Percentiles rank a stretch among this genome's conserved stretches.
phyloP scores from a whole-genome alignment of 2,329 filamentous ascomycete genomes.

The Sclerotinia subarctica region DNA sequence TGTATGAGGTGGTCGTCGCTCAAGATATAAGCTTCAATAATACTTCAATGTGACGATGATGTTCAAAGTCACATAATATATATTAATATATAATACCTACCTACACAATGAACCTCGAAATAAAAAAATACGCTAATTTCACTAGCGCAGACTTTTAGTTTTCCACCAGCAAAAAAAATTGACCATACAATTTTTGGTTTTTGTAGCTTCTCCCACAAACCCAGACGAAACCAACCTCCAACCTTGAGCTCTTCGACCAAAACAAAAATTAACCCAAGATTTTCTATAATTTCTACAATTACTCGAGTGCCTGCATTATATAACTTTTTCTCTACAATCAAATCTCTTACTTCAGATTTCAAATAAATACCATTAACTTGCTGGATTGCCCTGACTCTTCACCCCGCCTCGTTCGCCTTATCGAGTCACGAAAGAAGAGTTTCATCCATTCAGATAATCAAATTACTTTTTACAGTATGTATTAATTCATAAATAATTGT shows the following conservation, averaged over 20 bases:
- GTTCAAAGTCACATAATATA: neutral
- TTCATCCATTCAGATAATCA: conserved; percentile 18
- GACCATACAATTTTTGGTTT: conserved; percentile 12
- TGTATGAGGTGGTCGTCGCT: conserved; percentile 9
- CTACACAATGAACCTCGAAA: neutral
- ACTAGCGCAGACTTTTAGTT: conserved; percentile 14
- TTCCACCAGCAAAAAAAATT: conserved; percentile 13
- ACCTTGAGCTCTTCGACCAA: neutral
- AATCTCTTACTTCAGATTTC: neutral
- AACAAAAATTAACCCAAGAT: neutral
- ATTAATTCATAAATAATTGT: conserved; percentile 5
- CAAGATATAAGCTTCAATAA: neutral
- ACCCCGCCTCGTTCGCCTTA: conserved; percentile 33
- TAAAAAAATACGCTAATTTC: conserved; percentile 11
- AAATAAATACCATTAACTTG: neutral
- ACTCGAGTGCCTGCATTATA: no score
- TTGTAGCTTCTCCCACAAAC: conserved; percentile 1
- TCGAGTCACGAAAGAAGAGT: conserved; percentile 20
- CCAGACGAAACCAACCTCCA: neutral
- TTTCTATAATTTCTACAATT: neutral
- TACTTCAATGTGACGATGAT: conserved; percentile 3
- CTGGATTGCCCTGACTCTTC: conserved; percentile 12
- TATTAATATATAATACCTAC: no score
- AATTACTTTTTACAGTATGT: conserved; percentile 2
- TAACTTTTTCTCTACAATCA: neutral